Base-by-base conservation (phyloP, 2,329 filamentous ascomycete genomes). In the Neurospora crassa region DNA sequence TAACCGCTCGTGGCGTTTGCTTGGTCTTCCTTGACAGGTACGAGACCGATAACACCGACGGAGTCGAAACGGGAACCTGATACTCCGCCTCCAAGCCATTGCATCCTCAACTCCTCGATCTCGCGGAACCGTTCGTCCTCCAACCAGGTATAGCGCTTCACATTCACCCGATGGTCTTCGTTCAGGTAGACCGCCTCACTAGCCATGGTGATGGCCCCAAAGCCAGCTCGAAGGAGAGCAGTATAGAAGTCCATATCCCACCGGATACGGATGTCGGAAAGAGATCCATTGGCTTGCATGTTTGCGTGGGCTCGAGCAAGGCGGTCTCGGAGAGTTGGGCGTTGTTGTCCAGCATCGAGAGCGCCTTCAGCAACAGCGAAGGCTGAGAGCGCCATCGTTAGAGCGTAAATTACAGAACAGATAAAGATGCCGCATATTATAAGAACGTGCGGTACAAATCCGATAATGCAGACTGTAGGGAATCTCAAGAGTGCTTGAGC, bases 171-270 rank as follows among this genome's bases (percentile, higher is more conserved):
- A 53, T 88, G 88, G 67, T 95, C 95, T 80, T 98, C 95, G 73
- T 97, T 97, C 12, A 99, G 84, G 78, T 97, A 98, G 0, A 98
- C 96, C 3, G 95, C 95, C 80, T 98, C 94, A 76, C 93, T 97
- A 0, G 96, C 96, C 80, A 96, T 95, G 0, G 93, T 97, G 73
- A 98, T 89, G 14, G 95, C 90, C 12, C 90, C 90, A 78, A 97
- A 97, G 0, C 96, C 96, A 43, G 93, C 89, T 72, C 94, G 90
- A 3, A 98, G 85, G 5, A 98, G 84, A 0, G 93, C 92, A 0
- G 94, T 97, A 79, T 98, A 99, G 78, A 98, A 97, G 79, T 99
- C 96, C 84, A 98, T 96, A 70, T 93, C 90, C 84, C 92, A 90
- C 63, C 90, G 92, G 70, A 98, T 88, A 14, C 90, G 89, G 45